Evolutionary conservation across 352 stramenopile species (phyloP).

Genomic region (Phytopythium delawarense): DNA sequence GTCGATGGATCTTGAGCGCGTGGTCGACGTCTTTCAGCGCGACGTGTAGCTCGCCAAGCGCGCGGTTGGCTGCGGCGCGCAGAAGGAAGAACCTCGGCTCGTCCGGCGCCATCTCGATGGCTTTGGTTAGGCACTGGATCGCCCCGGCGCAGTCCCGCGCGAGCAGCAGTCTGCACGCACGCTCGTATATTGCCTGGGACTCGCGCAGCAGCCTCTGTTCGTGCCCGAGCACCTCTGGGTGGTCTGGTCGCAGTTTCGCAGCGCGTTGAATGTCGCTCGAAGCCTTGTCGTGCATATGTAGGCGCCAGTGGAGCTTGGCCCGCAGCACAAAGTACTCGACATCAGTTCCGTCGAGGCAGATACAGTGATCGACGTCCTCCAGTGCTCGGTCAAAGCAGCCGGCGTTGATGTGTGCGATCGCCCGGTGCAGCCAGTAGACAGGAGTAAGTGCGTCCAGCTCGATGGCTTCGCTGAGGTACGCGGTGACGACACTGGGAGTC

Average conservation of each 20-base stretch:
- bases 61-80: constrained; percentile 57
- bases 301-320: constrained; percentile 73
- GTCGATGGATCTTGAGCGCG: constrained; percentile 43
- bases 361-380: constrained; percentile 75
- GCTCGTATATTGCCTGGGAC: constrained; percentile 67
- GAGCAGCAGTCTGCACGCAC: constrained; percentile 54
- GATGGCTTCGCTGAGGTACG: constrained; percentile 74
- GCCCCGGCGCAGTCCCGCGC: constrained; percentile 41
- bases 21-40: constrained; percentile 61
- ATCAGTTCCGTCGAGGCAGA: constrained; percentile 67
- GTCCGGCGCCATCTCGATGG: constrained; percentile 59
- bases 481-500: constrained; percentile 45
- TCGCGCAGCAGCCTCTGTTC: constrained; percentile 61
- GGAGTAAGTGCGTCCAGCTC: constrained; percentile 66
- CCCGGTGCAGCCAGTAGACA: constrained; percentile 74
- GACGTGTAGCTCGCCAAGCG: constrained; percentile 51
- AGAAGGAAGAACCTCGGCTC: constrained; percentile 71
- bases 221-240: constrained; percentile 72
- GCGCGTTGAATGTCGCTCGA: constrained; percentile 61
- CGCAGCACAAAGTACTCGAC: constrained; percentile 83
- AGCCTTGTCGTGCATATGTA: constrained; percentile 74
- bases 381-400: constrained; percentile 68
- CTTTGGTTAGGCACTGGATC: constrained; percentile 62
- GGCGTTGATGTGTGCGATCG: constrained; percentile 59
- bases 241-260: constrained; percentile 44